Evolutionary conservation across 1,139 yeast genomes (phyloP).

Genomic region (Diutina siamensis): DNA sequence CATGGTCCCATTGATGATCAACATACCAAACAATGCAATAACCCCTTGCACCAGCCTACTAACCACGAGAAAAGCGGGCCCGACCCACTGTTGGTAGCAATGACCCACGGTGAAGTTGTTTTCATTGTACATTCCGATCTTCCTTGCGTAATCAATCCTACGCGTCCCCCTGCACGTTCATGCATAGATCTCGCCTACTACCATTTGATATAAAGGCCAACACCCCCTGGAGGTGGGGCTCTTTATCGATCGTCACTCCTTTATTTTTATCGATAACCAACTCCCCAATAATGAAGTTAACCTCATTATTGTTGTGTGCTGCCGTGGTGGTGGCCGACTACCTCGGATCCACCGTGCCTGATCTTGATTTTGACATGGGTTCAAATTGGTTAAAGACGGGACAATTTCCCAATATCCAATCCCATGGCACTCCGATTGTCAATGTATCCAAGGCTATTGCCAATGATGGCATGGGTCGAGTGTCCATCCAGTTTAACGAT

Average conservation of each 20-base stretch:
- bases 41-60: no score
- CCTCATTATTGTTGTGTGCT: neutral
- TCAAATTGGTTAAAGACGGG: neutral
- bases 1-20: no score
- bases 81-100: no score
- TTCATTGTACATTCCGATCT: neutral
- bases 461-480: neutral
- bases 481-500: neutral
- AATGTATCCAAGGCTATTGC: neutral
- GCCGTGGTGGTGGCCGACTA: neutral
- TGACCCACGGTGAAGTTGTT: no score
- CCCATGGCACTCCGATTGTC: neutral
- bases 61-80: no score
- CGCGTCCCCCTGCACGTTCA: neutral
- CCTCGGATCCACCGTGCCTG: neutral
- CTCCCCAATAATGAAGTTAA: neutral
- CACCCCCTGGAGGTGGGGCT: neutral
- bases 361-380: neutral
- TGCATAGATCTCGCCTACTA: neutral
- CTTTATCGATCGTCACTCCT: conserved; percentile 2
- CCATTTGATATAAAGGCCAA: neutral
- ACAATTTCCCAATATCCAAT: neutral
- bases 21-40: no score
- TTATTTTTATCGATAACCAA: neutral
- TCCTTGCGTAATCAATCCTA: neutral